Conservation (phyloP, 345 rosid species). For the Gynandropsis gynandra region DNA sequence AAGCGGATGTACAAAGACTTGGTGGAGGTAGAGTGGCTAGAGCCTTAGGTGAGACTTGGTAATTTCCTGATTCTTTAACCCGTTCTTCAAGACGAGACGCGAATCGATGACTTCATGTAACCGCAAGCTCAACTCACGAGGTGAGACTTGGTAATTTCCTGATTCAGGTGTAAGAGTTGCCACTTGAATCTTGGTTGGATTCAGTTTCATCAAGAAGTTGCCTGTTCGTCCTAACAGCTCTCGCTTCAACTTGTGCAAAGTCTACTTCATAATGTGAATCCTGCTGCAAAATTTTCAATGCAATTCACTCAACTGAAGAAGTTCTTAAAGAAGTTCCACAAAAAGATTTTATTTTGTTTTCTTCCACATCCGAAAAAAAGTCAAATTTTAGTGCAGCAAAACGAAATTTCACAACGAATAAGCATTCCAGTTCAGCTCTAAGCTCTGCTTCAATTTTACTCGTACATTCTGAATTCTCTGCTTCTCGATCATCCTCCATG, state of each 20-base stretch:
- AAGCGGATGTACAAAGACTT: too few species aligned
- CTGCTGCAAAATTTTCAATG: slow-evolving; percentile 34
- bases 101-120: slow-evolving; percentile 60
- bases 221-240: slow-evolving; percentile 22
- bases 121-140: slow-evolving; percentile 66
- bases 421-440: slow-evolving; percentile 85
- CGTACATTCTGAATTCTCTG: slow-evolving; percentile 40
- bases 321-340: neutral
- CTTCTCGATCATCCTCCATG: slow-evolving; percentile 21
- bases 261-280: slow-evolving; percentile 49
- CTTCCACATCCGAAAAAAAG: slow-evolving; percentile 39
- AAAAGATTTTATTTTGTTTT: neutral
- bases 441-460: slow-evolving; percentile 91
- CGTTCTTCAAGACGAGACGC: slow-evolving; percentile 35
- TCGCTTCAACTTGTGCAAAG: slow-evolving; percentile 62
- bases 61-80: slow-evolving; percentile 20
- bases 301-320: neutral
- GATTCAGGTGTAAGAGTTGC: slow-evolving; percentile 37
- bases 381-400: neutral
- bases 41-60: too few species aligned
- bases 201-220: slow-evolving; percentile 30
- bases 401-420: slow-evolving; percentile 6
- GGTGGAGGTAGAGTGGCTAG: too few species aligned
- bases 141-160: slow-evolving; percentile 64
- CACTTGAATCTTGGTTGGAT: slow-evolving; percentile 48